phyloP scores from a whole-genome alignment of 2,329 filamentous ascomycete species.

The Cercospora berteroae region DNA sequence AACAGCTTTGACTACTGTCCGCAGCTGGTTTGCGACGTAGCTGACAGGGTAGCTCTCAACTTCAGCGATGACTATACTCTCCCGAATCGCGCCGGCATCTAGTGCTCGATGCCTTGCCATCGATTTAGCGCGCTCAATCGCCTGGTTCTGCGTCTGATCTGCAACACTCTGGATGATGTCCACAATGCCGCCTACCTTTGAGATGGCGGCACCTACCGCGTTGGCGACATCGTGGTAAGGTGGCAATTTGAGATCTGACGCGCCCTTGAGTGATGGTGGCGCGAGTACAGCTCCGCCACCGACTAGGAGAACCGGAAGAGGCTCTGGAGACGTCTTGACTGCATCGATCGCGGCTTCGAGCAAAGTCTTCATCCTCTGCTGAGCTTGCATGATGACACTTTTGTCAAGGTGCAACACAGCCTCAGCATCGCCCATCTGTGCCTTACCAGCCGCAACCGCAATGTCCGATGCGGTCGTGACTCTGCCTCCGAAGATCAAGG shows the following conservation, averaged over 20 bases:
- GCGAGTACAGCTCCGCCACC: conserved; percentile 58
- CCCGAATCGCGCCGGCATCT: conserved; percentile 36
- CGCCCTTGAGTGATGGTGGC: conserved; percentile 50
- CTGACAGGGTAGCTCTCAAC: conserved; percentile 43
- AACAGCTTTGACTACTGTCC: conserved; percentile 36
- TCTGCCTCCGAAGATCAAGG: conserved; percentile 54
- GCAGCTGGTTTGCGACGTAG: conserved; percentile 39
- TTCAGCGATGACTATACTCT: conserved; percentile 47
- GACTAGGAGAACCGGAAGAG: conserved; percentile 55
- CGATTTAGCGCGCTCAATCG: conserved; percentile 40
- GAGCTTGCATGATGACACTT: conserved; percentile 25
- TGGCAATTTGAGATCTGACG: conserved; percentile 52
- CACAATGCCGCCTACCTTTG: conserved; percentile 54
- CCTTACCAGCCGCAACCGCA: conserved; percentile 39
- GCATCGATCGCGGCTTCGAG: conserved; percentile 55
- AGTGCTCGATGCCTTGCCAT: conserved; percentile 41
- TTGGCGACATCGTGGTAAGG: conserved; percentile 58
- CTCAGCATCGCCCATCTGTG: conserved; percentile 29
- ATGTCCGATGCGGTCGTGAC: conserved; percentile 56
- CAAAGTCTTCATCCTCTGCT: conserved; percentile 46
- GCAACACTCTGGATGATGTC: conserved; percentile 52
- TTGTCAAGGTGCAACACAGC: conserved; percentile 25
- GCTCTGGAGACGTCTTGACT: conserved; percentile 57
- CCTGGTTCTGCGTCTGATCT: conserved; percentile 41
- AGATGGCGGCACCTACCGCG: conserved; percentile 60